A percentile compares a stretch with the other conserved stretches of the same genome.
phyloP scores from a whole-genome alignment of 2,329 filamentous ascomycete genomes.

The Scortechinia acanthostroma region DNA sequence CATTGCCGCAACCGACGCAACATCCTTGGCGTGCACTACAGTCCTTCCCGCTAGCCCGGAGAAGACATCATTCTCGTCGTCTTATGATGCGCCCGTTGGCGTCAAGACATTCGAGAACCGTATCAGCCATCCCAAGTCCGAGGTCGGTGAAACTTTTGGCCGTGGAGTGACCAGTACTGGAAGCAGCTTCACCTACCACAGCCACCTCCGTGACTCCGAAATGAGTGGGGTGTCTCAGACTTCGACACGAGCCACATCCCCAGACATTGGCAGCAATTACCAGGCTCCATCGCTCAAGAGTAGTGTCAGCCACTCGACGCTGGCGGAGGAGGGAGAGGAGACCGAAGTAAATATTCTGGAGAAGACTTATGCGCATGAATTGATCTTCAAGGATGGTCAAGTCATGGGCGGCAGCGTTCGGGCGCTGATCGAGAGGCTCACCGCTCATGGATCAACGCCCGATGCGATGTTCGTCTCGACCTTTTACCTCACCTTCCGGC shows the following conservation, averaged over 20 bases:
- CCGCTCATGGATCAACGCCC: slow-evolving; percentile 84
- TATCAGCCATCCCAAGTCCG: slow-evolving; percentile 30
- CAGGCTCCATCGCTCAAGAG: neutral
- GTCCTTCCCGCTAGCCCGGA: too few relatives aligned
- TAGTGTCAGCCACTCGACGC: neutral
- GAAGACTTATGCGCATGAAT: slow-evolving; percentile 83
- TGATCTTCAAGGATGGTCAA: slow-evolving; percentile 87
- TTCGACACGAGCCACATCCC: slow-evolving; percentile 83
- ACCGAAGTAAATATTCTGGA: slow-evolving; percentile 80
- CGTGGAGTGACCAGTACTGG: slow-evolving; percentile 56
- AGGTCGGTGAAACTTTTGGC: slow-evolving; percentile 42
- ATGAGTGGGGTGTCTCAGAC: slow-evolving; percentile 72
- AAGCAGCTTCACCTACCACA: slow-evolving; percentile 72
- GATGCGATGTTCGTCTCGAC: slow-evolving; percentile 87
- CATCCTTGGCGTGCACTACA: neutral
- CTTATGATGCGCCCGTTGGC: slow-evolving; percentile 35
- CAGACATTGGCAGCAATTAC: slow-evolving; percentile 43
- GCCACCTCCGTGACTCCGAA: slow-evolving; percentile 74
- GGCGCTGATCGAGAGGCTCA: slow-evolving; percentile 88
- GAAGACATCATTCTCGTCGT: neutral
- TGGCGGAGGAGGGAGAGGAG: slow-evolving; percentile 69
- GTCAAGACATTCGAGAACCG: slow-evolving; percentile 50
- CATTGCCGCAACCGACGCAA: slow-evolving; percentile 31
- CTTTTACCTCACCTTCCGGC: slow-evolving; percentile 91
- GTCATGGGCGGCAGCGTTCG: slow-evolving; percentile 87